Percentiles rank a stretch among this genome's conserved stretches.
Evolutionary conservation across 129 eudicot genomes (phyloP).

Genomic region (Arctium lappa): DNA sequence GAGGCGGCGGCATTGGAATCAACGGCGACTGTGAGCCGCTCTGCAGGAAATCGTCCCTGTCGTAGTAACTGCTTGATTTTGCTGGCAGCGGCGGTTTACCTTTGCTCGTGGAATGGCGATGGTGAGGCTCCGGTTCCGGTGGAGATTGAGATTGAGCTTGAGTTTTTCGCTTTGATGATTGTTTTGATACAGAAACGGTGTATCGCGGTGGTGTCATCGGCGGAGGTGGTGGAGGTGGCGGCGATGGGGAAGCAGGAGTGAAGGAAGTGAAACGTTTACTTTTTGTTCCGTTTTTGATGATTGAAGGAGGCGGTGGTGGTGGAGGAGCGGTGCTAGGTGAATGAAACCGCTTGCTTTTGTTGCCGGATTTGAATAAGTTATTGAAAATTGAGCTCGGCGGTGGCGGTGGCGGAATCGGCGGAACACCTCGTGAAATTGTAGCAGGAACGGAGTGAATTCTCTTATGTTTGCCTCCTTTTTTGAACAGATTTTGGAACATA

Average conservation of each 20-base stretch:
- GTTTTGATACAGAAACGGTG: slow-evolving; percentile 9
- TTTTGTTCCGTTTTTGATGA: slow-evolving; percentile 42
- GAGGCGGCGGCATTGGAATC: slow-evolving; percentile 53
- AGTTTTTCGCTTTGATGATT: not conserved
- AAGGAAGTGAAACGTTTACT: slow-evolving; percentile 38
- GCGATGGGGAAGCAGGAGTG: slow-evolving; percentile 31
- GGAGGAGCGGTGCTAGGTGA: slow-evolving; percentile 23
- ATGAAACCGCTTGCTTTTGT: slow-evolving; percentile 45
- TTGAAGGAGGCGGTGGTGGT: slow-evolving; percentile 53
- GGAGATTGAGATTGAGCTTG: slow-evolving; percentile 25
- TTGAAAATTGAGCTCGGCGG: slow-evolving; percentile 61
- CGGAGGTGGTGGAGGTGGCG: slow-evolving; percentile 29
- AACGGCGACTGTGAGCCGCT: slow-evolving; percentile 62
- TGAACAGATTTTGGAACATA: slow-evolving; percentile 56
- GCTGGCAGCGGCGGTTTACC: slow-evolving; percentile 75
- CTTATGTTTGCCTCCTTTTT: slow-evolving; percentile 52
- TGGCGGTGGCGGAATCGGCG: slow-evolving; percentile 54
- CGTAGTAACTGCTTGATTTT: slow-evolving; percentile 35
- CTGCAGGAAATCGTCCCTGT: slow-evolving; percentile 32
- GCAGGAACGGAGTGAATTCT: slow-evolving; percentile 47
- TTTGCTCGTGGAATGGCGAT: slow-evolving; percentile 6
- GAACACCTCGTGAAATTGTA: slow-evolving; percentile 31
- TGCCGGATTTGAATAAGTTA: slow-evolving; percentile 58
- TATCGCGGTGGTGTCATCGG: slow-evolving; percentile 19
- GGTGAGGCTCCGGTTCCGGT: slow-evolving; percentile 8